A percentile compares a stretch with the other conserved stretches of the same genome.
Conservation (phyloP, 2,329 filamentous ascomycete genomes). For the Tolypocladium tropicale region DNA sequence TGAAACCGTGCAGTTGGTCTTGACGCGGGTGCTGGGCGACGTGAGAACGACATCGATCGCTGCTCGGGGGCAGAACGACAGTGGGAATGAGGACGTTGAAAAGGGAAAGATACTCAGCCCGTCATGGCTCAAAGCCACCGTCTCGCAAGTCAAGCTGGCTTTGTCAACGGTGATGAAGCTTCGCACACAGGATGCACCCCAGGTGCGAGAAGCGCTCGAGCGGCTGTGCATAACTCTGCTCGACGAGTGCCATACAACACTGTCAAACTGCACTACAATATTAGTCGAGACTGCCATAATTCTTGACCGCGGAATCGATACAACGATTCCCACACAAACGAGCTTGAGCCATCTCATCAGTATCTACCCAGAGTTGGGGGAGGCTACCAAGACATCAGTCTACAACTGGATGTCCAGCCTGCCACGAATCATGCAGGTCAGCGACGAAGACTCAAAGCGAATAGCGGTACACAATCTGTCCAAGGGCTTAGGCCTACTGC, state of each 20-base stretch:
- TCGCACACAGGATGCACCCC: constrained; percentile 55
- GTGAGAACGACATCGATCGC: constrained; percentile 39
- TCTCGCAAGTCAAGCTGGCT: constrained; percentile 72
- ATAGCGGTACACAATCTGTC: constrained; percentile 67
- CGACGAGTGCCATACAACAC: constrained; percentile 65
- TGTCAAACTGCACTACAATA: constrained; percentile 58
- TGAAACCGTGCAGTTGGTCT: constrained; percentile 42
- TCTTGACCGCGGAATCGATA: constrained; percentile 43
- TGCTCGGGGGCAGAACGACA: constrained; percentile 14
- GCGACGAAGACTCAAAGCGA: constrained; percentile 69
- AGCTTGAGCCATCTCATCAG: constrained; percentile 50
- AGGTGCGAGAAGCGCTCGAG: constrained; percentile 59
- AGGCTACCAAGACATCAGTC: constrained; percentile 58
- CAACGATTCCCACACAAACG: constrained; percentile 30
- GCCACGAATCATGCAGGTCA: constrained; percentile 71
- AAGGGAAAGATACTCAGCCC: constrained; percentile 30
- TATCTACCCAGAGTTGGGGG: constrained; percentile 51
- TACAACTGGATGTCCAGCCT: constrained; percentile 77
- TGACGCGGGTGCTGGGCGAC: constrained; percentile 48
- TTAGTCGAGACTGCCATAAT: constrained; percentile 75
- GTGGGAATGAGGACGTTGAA: constrained; percentile 13
- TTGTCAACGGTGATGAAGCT: constrained; percentile 68
- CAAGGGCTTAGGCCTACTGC: constrained; percentile 58
- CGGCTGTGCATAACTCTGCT: constrained; percentile 64
- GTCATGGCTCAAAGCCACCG: constrained; percentile 71